Evolutionary conservation across 1,284 basidiomycete genomes (phyloP), one percentile per base, ranked within the genome.

Genomic region (Cronartium quercuum): DNA sequence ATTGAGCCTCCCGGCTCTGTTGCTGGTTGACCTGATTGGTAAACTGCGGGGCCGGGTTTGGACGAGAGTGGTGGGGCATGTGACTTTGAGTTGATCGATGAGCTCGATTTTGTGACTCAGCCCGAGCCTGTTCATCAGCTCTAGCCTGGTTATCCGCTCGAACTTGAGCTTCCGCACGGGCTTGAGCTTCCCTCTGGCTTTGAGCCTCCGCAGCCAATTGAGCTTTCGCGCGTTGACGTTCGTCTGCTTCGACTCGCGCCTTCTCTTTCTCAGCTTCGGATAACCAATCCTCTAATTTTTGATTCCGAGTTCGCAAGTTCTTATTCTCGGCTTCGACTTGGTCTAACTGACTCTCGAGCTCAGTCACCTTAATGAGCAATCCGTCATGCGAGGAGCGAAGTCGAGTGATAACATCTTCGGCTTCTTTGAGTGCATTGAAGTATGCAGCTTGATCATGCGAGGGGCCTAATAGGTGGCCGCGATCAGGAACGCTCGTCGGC

Each of bases 361-460:
- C 2, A 2, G 3, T 57, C 5, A 71, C 69, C 41, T 57, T 71
- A 15, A 64, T 61, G 18, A 71, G 21, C 7, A 71, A 51, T 1
- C 58, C 44, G 29, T 71, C 69, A 40, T 71, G 69, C 10, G 69
- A 71, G 40, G 51, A 35, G n/a, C 69, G 69, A 18, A 71, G 51
- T 40, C 58, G 61, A 21, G 42, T 47, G 24, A 71, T 71, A 35
- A 71, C 13, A 10, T 47, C 61, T 57, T 71, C 62, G 29, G 69
- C 69, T 57, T 71, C 69, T 57, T 71, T 71, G 18, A 71, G 62
- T 7, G 69, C 69, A 51, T 65, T 47, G 44, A 63, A 71, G 40
- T 71, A 55, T 21, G 40, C 40, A 9, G 62, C 34, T 51, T 71
- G 62, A 34, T 60, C 37, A 9, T 15, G 15, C 2, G 29, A 47